phyloP scores from a whole-genome alignment of 2,329 filamentous ascomycete genomes.

The Trichoderma endophyticum region DNA sequence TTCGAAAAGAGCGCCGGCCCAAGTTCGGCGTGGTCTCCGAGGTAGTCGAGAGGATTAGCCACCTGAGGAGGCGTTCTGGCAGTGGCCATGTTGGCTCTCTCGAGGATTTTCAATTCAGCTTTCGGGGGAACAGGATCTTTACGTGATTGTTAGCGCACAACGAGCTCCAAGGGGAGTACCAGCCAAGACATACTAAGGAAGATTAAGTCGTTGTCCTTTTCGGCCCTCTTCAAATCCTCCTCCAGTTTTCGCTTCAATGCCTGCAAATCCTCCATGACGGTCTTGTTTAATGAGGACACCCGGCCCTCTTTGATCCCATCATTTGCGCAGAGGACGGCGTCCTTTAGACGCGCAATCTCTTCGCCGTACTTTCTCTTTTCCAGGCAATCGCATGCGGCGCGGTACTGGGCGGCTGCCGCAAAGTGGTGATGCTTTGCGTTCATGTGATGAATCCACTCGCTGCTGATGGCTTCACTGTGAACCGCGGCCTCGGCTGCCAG shows the following conservation, averaged over 20 bases:
- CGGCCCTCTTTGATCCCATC: constrained; percentile 82
- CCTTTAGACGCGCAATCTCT: constrained; percentile 81
- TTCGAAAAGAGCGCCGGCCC: constrained; percentile 85
- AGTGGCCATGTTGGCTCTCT: constrained; percentile 84
- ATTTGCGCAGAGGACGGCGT: constrained; percentile 77
- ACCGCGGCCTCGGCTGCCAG: constrained; percentile 80
- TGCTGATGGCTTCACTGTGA: constrained; percentile 84
- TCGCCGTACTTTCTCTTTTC: constrained; percentile 95
- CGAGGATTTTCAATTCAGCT: constrained; percentile 78
- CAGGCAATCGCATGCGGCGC: constrained; percentile 83
- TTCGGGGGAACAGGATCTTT: constrained; percentile 77
- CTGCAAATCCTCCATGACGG: constrained; percentile 77
- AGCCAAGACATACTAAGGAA: constrained; percentile 63
- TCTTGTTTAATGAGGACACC: constrained; percentile 71
- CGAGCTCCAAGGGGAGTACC: neutral
- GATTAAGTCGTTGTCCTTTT: constrained; percentile 95
- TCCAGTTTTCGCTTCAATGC: constrained; percentile 77
- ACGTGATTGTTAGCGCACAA: constrained; percentile 53
- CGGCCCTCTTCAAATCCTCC: constrained; percentile 85
- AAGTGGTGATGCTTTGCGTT: constrained; percentile 97
- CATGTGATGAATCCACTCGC: constrained; percentile 97
- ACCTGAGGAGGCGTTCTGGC: constrained; percentile 78
- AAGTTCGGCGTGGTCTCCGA: constrained; percentile 77
- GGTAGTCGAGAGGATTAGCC: constrained; percentile 70
- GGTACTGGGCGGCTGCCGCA: constrained; percentile 88